Evolutionary conservation across 495 filamentous ascomycete species (phyloP).

Genomic region (Aspergillus kassunensis): DNA sequence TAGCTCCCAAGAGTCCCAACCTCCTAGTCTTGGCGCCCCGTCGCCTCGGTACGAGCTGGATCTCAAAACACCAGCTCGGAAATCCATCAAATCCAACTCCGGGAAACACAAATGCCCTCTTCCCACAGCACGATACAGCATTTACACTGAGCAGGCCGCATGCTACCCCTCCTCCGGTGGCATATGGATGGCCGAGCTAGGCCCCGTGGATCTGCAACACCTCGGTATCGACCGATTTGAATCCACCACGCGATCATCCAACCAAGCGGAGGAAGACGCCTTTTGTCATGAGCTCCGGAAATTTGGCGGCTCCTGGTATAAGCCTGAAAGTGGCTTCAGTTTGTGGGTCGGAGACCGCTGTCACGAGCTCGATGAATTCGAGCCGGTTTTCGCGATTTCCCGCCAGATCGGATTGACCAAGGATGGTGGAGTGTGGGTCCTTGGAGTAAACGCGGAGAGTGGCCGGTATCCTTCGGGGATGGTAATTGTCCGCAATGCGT

Average conservation of each 20-base stretch:
- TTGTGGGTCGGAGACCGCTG: no score
- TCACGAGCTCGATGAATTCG: neutral
- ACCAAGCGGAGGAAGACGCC: slow-evolving; percentile 1
- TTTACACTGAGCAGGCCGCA: neutral
- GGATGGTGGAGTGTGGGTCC: slow-evolving; percentile 2
- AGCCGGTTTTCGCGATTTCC: neutral
- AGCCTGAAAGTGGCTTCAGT: neutral
- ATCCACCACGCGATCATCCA: neutral
- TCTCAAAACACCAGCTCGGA: no score
- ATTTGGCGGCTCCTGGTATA: slow-evolving; percentile 8
- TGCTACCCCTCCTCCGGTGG: slow-evolving; percentile 13
- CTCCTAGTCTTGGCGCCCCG: no score
- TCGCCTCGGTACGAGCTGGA: no score
- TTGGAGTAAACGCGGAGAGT: neutral
- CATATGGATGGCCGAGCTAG: slow-evolving; percentile 1
- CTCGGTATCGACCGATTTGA: slow-evolving; percentile 1
- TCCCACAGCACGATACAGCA: slow-evolving; percentile 6
- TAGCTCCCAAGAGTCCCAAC: no score
- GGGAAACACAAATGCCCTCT: neutral
- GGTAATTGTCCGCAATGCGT: neutral
- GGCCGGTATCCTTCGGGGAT: neutral
- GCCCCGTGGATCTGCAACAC: neutral
- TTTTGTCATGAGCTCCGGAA: slow-evolving; percentile 3
- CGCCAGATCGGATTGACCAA: neutral
- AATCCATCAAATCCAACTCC: no score